Evolutionary conservation across 2,329 filamentous ascomycete species (phyloP).

Genomic region (Curvularia spicifera): DNA sequence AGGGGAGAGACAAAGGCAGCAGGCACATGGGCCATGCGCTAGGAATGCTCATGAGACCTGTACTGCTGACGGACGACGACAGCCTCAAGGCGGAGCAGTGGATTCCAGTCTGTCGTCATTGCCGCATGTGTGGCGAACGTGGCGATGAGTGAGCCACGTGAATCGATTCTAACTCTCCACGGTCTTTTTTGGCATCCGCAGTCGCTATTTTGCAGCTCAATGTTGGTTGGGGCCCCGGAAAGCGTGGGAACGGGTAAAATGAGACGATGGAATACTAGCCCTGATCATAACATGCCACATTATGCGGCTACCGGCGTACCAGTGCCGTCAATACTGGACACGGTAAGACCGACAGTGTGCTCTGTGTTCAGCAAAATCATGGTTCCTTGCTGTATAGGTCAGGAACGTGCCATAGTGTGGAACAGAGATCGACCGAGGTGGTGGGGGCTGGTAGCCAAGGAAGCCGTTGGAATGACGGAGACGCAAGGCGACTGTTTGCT

Average conservation of each 20-base stretch:
- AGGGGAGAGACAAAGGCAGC: background rate
- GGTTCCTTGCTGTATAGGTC: slow-evolving; percentile 3
- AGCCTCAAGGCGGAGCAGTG: background rate
- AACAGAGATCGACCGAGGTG: slow-evolving; percentile 4
- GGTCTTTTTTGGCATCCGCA: background rate
- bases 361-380: background rate
- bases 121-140: background rate
- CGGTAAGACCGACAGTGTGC: slow-evolving; percentile 6
- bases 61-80: background rate
- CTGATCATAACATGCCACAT: slow-evolving; percentile 12
- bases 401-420: slow-evolving; percentile 7
- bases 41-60: background rate
- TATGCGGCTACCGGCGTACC: background rate
- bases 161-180: background rate
- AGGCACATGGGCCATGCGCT: background rate
- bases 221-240: background rate
- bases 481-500: slow-evolving; percentile 6
- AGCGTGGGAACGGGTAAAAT: slow-evolving; percentile 4
- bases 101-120: background rate
- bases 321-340: slow-evolving; percentile 5
- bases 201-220: slow-evolving; percentile 1
- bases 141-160: background rate
- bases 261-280: background rate
- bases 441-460: slow-evolving; percentile 17
- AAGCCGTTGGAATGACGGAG: slow-evolving; percentile 16